A percentile compares a stretch with the other conserved stretches of the same genome.
Conservation (phyloP, 2,329 filamentous ascomycete genomes). For the Pseudogymnoascus sp. region DNA sequence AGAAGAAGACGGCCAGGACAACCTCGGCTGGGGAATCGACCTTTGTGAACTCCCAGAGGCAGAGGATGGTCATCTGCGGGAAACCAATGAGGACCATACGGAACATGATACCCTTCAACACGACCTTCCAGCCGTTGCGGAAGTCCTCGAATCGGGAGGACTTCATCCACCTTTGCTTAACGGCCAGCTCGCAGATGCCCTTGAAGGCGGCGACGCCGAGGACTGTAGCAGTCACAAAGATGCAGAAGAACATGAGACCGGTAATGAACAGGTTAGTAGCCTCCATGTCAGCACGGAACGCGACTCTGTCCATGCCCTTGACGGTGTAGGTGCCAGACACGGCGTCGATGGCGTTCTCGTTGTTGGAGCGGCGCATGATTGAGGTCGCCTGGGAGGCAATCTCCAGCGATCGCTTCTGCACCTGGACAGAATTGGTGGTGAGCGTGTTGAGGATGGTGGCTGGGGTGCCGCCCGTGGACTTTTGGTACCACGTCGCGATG, state of each 20-base stretch:
- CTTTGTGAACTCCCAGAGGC: constrained; percentile 87
- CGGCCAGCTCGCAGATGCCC: constrained; percentile 67
- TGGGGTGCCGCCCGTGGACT: constrained; percentile 80
- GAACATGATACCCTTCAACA: constrained; percentile 91
- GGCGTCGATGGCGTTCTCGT: constrained; percentile 49
- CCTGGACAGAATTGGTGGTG: constrained; percentile 71
- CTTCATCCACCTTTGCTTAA: constrained; percentile 72
- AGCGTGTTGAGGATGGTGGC: constrained; percentile 71
- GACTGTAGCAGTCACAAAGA: constrained; percentile 72
- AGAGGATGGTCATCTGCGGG: constrained; percentile 83
- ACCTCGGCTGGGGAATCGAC: constrained; percentile 80
- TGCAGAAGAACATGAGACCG: constrained; percentile 78
- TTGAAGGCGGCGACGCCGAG: constrained; percentile 74
- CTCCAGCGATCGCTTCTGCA: constrained; percentile 47
- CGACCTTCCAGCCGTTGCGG: constrained; percentile 86
- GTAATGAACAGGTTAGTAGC: constrained; percentile 91
- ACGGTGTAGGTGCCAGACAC: constrained; percentile 56
- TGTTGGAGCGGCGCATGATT: constrained; percentile 39
- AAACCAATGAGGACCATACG: constrained; percentile 85
- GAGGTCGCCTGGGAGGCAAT: constrained; percentile 28
- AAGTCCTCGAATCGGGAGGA: constrained; percentile 85
- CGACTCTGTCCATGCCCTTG: constrained; percentile 80
- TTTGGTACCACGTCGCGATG: constrained; percentile 93
- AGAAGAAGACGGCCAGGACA: constrained; percentile 81
- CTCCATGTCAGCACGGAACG: constrained; percentile 79